Base-by-base conservation (phyloP, 2,329 filamentous ascomycete genomes). In the Furcasterigmium sp. region DNA sequence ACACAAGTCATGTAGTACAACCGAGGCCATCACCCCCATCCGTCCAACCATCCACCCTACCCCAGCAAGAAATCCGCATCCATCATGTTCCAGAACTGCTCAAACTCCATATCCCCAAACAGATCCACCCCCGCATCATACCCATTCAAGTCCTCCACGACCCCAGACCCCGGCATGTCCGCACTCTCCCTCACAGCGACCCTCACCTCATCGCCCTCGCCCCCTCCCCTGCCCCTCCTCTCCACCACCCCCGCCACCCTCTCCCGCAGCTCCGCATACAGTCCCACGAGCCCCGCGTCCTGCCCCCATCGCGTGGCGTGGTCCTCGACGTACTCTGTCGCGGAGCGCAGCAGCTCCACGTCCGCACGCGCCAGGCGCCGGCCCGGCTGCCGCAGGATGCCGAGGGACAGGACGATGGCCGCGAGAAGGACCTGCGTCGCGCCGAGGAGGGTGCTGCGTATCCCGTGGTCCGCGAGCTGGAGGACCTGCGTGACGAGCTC, bases 311-410 rank as follows among this genome's bases (percentile, higher is more conserved):
- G 45, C 10, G 36, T 40, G 8, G 46, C 52, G 37, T 42, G 44
- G 35, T 52, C 50, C 34, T 53, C 52, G 11, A 46, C 47, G 23
- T 48, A 48, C 32, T 47, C 45, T 2, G 50, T 49, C 14, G 50
- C 50, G 9, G 44, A 38, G 13, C 39, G 37, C 15, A 54, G 25
- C 0, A 54, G 45, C 46, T 51, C 48, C 13, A 54, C 36, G 19
- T 54, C 53, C 15, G 53, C 42, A 17, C 53, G 43, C 5, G 50
- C 53, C 29, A 55, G 46, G 10, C 50, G 43, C 5, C 43, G 42
- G 9, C 45, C 28, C 1, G 51, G 53, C 17, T 50, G 42, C 6
- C 46, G 46, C 3, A 55, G 39, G 18, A 55, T 49, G 23, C 44
- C 37, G 8, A 55, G 43, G 0, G 51, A 50, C 13, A 55, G 44